Evolutionary conservation across 805 yeast genomes (phyloP), one percentile per base, ranked within the genome.

Genomic region (Grigorovia yakushimaensis): DNA sequence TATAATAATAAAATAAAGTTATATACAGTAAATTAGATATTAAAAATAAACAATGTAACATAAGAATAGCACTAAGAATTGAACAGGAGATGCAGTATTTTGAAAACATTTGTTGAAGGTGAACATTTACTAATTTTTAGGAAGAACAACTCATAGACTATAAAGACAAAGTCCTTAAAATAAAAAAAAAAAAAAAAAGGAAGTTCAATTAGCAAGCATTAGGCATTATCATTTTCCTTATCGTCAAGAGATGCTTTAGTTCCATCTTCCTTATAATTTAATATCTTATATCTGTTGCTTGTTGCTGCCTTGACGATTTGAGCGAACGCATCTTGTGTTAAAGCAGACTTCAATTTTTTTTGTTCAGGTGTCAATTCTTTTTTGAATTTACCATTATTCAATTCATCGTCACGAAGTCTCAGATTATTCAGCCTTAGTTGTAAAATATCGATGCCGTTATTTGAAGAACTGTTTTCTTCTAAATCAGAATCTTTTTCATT

Each of bases 241-340:
- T 36, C 39, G n/a, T n/a, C 15, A 3, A 18, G 10, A 36, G 19
- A n/a, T 33, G 20, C 23, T 11, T 22, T 30, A 5, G 17, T 20
- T 10, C 15, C 39, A 22, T 43, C 40, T 36, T 36, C 24, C 21
- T 43, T 40, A 35, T 44, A 48, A 19, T 56, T 56, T 41, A 54
- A 30, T 2, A 66, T 60, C 30, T 62, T 58, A 10, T 79, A 80
- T 59, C 76, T 78, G 55, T 81, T 78, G 44, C 76, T 69, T 21
- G 76, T 69, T 0, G 87, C 89, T 1, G 87, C 80, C 45, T 70
- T 72, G 3, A 84, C 91, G 54, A 84, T 76, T 59, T 81, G 86
- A 30, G 79, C 82, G 65, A 84, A 82, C 2, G 82, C 76, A 47
- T 69, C 69, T 18, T 73, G 68, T 7, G 76, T 71, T 45, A 75